Conservation (phyloP, 371 early-diverging fungal genomes). For the Dentiscutata heterogama region DNA sequence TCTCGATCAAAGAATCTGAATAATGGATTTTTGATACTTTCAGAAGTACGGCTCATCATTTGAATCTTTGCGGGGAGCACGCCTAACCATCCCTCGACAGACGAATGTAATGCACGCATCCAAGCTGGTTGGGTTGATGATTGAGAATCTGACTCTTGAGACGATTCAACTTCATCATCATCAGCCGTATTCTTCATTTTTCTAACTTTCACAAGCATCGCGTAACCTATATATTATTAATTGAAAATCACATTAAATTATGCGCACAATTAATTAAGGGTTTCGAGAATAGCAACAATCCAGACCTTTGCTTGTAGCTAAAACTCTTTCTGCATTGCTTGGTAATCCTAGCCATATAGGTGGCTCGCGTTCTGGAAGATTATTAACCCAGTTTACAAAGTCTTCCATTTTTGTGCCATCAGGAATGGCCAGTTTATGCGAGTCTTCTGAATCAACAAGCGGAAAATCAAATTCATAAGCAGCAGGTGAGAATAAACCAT, state of each 20-base stretch:
- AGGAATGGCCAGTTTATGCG: conserved; percentile 73
- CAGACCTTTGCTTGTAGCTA: conserved; percentile 79
- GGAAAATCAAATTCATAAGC: conserved; percentile 87
- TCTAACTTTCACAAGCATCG: conserved; percentile 83
- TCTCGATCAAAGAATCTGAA: conserved; percentile 91
- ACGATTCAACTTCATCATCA: conserved; percentile 78
- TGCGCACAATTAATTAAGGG: not conserved
- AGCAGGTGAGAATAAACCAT: conserved; percentile 81
- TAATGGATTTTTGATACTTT: conserved; percentile 73
- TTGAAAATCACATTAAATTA: not conserved
- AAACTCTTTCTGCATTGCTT: conserved; percentile 91
- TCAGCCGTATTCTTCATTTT: conserved; percentile 86
- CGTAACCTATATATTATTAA: conserved; percentile 58
- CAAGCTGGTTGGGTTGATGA: conserved; percentile 69
- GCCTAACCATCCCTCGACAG: conserved; percentile 69
- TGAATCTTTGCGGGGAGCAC: conserved; percentile 69
- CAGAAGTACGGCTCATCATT: conserved; percentile 53
- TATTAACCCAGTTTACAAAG: conserved; percentile 89
- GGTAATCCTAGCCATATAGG: conserved; percentile 98
- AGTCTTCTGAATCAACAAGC: conserved; percentile 71
- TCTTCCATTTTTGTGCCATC: conserved; percentile 91
- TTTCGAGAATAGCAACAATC: not conserved
- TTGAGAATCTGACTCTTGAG: conserved; percentile 50
- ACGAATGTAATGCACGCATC: conserved; percentile 74
- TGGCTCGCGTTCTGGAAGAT: conserved; percentile 92